Conservation (phyloP, 1,139 yeast genomes). For the Arxiozyma heterogenica region DNA sequence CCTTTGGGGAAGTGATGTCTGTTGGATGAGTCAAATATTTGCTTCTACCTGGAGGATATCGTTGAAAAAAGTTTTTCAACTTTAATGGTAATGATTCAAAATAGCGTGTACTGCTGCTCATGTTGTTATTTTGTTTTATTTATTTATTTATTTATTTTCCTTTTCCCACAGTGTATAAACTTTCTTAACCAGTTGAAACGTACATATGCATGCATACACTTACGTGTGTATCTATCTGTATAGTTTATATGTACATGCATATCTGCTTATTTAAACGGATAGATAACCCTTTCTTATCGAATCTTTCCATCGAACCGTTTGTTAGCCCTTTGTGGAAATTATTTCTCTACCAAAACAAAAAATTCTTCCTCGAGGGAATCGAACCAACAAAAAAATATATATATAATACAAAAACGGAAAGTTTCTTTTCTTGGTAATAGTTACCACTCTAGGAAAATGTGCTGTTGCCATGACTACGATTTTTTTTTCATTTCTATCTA, state of each 20-base stretch:
- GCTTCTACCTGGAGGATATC: conserved; percentile 76
- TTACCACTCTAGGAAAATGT: too few relatives aligned
- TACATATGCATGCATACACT: too few relatives aligned
- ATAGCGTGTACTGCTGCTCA: conserved; percentile 7
- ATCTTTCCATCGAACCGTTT: too few relatives aligned
- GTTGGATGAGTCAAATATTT: conserved; percentile 59
- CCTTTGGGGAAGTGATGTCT: conserved; percentile 52
- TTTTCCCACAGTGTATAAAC: too few relatives aligned
- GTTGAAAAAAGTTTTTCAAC: conserved; percentile 66
- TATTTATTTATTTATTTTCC: neutral
- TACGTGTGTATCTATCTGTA: too few relatives aligned
- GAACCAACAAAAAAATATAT: neutral
- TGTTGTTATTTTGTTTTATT: neutral
- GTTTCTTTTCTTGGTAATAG: too few relatives aligned
- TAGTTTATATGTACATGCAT: too few relatives aligned
- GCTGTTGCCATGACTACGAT: too few relatives aligned
- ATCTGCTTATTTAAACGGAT: neutral
- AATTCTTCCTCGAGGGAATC: neutral
- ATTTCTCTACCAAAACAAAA: neutral
- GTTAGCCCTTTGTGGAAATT: too few relatives aligned
- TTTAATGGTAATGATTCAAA: conserved; percentile 60
- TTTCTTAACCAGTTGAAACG: too few relatives aligned
- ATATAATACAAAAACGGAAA: too few relatives aligned
- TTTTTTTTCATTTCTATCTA: too few relatives aligned
- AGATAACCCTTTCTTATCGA: neutral